phyloP scores from a whole-genome alignment of 768 basidiomycete species.

The Trametes villosa region DNA sequence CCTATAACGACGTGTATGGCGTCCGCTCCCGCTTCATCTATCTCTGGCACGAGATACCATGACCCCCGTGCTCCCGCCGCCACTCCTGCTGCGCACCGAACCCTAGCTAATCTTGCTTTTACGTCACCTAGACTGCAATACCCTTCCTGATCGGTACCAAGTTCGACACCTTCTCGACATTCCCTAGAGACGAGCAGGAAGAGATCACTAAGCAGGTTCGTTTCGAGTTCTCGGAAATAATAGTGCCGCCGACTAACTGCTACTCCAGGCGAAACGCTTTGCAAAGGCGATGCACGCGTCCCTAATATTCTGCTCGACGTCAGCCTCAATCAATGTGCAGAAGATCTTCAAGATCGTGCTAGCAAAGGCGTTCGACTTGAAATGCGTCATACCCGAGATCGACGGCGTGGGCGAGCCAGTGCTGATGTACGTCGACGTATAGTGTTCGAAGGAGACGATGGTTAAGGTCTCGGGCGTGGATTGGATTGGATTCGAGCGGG shows the following conservation, averaged over 20 bases:
- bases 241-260: neutral
- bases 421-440: constrained; percentile 90
- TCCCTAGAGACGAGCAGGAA: constrained; percentile 97
- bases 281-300: constrained; percentile 99
- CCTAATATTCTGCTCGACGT: constrained; percentile 99
- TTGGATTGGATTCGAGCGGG: constrained; percentile 14
- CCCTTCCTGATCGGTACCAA: constrained; percentile 99
- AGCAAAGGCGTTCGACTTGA: constrained; percentile 96
- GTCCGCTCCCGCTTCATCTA: neutral
- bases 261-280: constrained; percentile 88
- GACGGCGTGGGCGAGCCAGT: constrained; percentile 96
- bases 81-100: too few relatives aligned
- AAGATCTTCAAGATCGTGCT: constrained; percentile 99
- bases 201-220: constrained; percentile 96
- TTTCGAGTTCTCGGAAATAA: constrained; percentile 3
- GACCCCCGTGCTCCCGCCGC: too few relatives aligned
- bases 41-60: too few relatives aligned
- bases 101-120: neutral
- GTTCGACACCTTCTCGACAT: constrained; percentile 95
- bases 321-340: constrained; percentile 98
- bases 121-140: constrained; percentile 79
- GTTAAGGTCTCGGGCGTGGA: constrained; percentile 13
- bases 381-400: constrained; percentile 98
- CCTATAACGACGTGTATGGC: neutral
- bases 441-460: constrained; percentile 21